phyloP scores from a whole-genome alignment of 2,329 filamentous ascomycete species.

The Westerdykella sp. region DNA sequence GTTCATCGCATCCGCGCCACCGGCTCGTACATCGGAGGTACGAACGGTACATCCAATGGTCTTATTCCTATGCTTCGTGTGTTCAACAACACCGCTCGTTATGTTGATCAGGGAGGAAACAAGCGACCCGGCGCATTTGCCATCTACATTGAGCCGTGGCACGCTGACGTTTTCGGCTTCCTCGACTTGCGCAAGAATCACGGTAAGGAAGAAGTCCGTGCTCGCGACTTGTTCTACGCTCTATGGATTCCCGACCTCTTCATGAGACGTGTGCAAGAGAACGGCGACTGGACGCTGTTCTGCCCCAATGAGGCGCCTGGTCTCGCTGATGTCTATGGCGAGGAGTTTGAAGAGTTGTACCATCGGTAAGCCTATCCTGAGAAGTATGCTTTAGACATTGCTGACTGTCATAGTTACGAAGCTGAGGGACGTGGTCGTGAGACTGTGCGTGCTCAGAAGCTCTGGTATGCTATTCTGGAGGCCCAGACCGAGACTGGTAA shows the following conservation, averaged over 20 bases:
- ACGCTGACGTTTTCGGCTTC: slow-evolving; percentile 95
- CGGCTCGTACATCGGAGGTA: slow-evolving; percentile 95
- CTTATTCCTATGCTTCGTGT: slow-evolving; percentile 97
- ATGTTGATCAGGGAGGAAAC: slow-evolving; percentile 98
- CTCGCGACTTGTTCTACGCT: slow-evolving; percentile 94
- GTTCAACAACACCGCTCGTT: slow-evolving; percentile 98
- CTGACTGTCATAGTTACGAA: slow-evolving; percentile 61
- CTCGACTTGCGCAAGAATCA: slow-evolving; percentile 98
- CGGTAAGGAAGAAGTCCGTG: slow-evolving; percentile 95
- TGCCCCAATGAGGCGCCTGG: slow-evolving; percentile 95
- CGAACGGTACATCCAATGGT: slow-evolving; percentile 96
- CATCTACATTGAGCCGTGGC: slow-evolving; percentile 98
- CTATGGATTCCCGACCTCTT: slow-evolving; percentile 98
- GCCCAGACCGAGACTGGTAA: slow-evolving; percentile 98
- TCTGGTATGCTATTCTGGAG: slow-evolving; percentile 98
- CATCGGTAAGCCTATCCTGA: slow-evolving; percentile 45
- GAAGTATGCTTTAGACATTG: background rate
- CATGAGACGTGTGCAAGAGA: slow-evolving; percentile 99
- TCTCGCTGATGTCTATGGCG: slow-evolving; percentile 92
- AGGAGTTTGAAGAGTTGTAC: slow-evolving; percentile 94
- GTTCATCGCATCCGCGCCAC: slow-evolving; percentile 95
- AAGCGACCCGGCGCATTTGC: slow-evolving; percentile 98
- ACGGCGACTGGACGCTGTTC: slow-evolving; percentile 95
- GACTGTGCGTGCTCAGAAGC: slow-evolving; percentile 95
- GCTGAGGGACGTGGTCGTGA: slow-evolving; percentile 77